Conservation (phyloP, 371 early-diverging fungal genomes). For the Mortierella polycephala region DNA sequence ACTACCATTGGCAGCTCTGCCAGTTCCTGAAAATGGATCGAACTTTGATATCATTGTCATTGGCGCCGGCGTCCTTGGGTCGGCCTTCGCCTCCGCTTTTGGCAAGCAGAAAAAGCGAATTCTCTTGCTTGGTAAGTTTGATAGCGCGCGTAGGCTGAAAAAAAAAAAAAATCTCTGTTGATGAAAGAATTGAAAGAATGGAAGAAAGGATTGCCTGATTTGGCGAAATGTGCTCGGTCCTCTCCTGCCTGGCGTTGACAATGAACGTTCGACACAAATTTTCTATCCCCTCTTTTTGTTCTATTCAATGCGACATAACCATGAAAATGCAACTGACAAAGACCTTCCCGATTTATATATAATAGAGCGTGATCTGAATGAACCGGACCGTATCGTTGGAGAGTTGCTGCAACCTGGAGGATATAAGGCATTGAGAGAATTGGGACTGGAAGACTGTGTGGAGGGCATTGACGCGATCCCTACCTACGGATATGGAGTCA, state of each 20-base stretch:
- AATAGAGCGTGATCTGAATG: slow-evolving; percentile 85
- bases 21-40: slow-evolving; percentile 34
- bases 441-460: slow-evolving; percentile 85
- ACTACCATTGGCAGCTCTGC: slow-evolving; percentile 35
- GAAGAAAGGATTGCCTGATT: no score
- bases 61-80: slow-evolving; percentile 93
- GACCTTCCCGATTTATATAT: not conserved
- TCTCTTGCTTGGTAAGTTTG: slow-evolving; percentile 67
- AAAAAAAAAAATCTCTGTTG: slow-evolving; percentile 36
- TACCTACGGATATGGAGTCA: slow-evolving; percentile 88
- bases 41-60: slow-evolving; percentile 84
- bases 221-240: no score
- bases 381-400: slow-evolving; percentile 97
- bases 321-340: no score
- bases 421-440: slow-evolving; percentile 76
- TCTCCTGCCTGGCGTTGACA: no score
- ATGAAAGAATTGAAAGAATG: slow-evolving; percentile 2
- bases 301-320: no score
- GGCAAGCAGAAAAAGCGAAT: slow-evolving; percentile 78
- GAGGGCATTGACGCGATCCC: slow-evolving; percentile 90
- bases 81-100: slow-evolving; percentile 83
- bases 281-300: slow-evolving; percentile 61
- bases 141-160: not conserved
- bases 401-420: slow-evolving; percentile 97
- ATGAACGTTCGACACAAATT: no score